Evolutionary conservation across 352 stramenopile species (phyloP), one percentile per base, ranked within the genome.

Genomic region (Pythium chondricola): DNA sequence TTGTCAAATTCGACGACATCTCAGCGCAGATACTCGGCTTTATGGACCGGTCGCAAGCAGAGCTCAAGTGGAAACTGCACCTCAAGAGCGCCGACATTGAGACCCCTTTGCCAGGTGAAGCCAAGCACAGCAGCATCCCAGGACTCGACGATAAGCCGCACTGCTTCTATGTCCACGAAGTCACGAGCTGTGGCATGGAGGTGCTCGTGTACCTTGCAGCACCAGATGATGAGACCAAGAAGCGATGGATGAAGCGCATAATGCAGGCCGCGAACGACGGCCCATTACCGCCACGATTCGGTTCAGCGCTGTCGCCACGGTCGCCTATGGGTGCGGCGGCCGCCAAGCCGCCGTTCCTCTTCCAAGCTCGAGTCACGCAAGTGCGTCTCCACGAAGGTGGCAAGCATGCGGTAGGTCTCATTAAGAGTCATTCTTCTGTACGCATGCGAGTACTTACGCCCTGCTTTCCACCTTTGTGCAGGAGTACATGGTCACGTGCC

Each of bases 401-500:
- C 33, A 74, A 64, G 10, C 63, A 85, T 43, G 70, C 73, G 47
- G 72, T 84, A 49, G 17, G 65, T 48, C n/a, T 33, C 14, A n/a
- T 39, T 22, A 33, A n/a, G n/a, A n/a, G n/a, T n/a, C n/a, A n/a
- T n/a, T 11, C n/a, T 13, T 17, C 16, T 37, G 6, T 29, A 17
- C 36, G 0, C 20, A 25, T 33, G 18, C 14, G 31, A 27, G 33
- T 17, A 5, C 20, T 33, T 14, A 11, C 27, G 7, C 22, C 2
- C 17, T 8, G 9, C 5, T 18, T 16, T 14, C 24, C 8, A 42
- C 32, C n/a, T n/a, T n/a, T n/a, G 30, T 25, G 10, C 29, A 88
- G 73, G 71, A 88, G 43, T 88, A 85, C 51, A 66, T 81, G 64
- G 51, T 88, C 27, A 69, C 61, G 24, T 85, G 73, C 42, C 77